Evolutionary conservation across 202 grass and related monocot genomes (phyloP), one percentile per base, ranked within the genome.

Genomic region (Carex sylvatica): DNA sequence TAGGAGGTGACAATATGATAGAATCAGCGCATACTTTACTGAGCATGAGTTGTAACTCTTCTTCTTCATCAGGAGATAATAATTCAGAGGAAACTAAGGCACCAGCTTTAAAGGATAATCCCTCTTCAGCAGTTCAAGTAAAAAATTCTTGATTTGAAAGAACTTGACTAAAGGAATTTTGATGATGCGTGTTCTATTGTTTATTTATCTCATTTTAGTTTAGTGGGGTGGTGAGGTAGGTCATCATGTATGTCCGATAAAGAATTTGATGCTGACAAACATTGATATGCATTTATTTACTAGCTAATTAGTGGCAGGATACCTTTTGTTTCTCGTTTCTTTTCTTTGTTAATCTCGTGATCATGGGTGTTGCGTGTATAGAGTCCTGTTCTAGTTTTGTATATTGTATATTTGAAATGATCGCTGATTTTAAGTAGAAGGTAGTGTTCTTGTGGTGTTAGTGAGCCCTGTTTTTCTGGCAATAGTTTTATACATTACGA

Each of bases 11-110:
- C 28, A 95, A 93, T 61, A 85, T 71, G 20, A 59, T 85, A 12
- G 92, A 96, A 87, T 84, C 89, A 69, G 91, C 93, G 33, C 85
- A 93, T 72, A 82, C 89, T 23, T 80, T 89, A 69, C 63, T 86
- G 66, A 92, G 83, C 81, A 91, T 93, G 51, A 90, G 80, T 81
- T 89, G 86, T 59, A 89, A 90, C 46, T 73, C 89, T 0, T 82
- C 80, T 18, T 51, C 60, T 5, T 82, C 80, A 20, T 82, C 80
- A 6, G 80, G 65, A 68, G 80, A 82, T 12, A 62, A 80, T 47
- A 82, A 67, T 68, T 68, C 62, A 59, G 74, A 78, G 16, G 62
- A 68, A 33, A 68, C 61, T 69, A 68, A 69, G 61, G 49, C 61
- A 9, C 61, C 44, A 31, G 14, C 40, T 82, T 53, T 67, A 82